phyloP scores from a whole-genome alignment of 306 rosid genomes.

The Fragaria vesca region DNA sequence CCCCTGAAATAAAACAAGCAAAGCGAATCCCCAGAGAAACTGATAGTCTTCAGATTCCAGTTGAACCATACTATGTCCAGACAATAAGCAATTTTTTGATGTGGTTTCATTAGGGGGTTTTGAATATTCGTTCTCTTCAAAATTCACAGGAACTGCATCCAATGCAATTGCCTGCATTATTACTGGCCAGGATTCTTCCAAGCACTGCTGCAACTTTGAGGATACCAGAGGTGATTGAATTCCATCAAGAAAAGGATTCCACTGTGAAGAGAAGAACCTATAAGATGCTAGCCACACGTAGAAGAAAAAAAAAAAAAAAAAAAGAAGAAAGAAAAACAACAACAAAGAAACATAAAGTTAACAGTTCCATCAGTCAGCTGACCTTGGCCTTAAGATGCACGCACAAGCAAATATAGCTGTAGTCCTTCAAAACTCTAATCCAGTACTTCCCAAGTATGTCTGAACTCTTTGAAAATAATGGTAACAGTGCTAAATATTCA shows the following conservation, averaged over 20 bases:
- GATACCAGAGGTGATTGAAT: slow-evolving; percentile 75
- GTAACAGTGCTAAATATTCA: slow-evolving; percentile 76
- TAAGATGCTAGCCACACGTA: slow-evolving; percentile 21
- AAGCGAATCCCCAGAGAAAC: slow-evolving; percentile 90
- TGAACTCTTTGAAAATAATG: slow-evolving; percentile 86
- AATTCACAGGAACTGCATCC: slow-evolving; percentile 80
- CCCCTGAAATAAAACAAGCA: slow-evolving; percentile 73
- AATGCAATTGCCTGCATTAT: slow-evolving; percentile 91
- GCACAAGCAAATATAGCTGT: slow-evolving; percentile 64
- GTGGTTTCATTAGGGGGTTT: slow-evolving; percentile 29
- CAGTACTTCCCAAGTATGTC: slow-evolving; percentile 80
- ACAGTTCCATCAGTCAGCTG: slow-evolving; percentile 29
- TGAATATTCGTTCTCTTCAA: slow-evolving; percentile 44
- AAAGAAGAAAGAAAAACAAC: slow-evolving; percentile 4
- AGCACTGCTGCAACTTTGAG: slow-evolving; percentile 72
- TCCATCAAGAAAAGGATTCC: slow-evolving; percentile 91
- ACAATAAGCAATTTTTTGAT: slow-evolving; percentile 39
- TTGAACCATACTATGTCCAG: slow-evolving; percentile 85
- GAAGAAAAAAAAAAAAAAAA: slow-evolving; percentile 13
- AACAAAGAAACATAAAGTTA: not conserved
- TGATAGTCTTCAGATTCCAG: slow-evolving; percentile 63
- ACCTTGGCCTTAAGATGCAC: slow-evolving; percentile 73
- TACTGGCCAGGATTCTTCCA: slow-evolving; percentile 99
- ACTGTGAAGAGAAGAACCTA: slow-evolving; percentile 48
- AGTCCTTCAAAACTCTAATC: slow-evolving; percentile 77